Base-by-base conservation (phyloP, 1,139 yeast species). In the Arxiozyma telluris region DNA sequence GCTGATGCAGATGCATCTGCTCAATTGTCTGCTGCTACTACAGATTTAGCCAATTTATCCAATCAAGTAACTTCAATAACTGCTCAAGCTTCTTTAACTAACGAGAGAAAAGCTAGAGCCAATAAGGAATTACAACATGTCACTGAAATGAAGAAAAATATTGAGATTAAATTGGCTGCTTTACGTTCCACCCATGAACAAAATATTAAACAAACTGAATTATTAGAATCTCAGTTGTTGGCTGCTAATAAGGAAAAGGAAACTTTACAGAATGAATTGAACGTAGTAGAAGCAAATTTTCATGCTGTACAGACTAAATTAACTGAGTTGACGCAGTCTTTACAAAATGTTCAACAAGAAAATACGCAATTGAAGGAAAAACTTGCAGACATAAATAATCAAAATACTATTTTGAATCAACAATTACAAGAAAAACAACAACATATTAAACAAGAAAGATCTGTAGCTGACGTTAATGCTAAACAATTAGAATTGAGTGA, bases 31-130 rank as follows among this genome's bases (percentile, higher is more conserved):
- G 81, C 81, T 58, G 91, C 95, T 3, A 83, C 94, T 18, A 81
- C 93, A 3, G 96, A 89, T 61, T 78, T 88, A 68, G 96, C 96
- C 20, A 89, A 91, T 62, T 77, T 87, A 50, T 86, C 95, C 1
- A 88, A 85, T 64, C 96, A 91, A 72, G 83, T 89, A 57, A 83
- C 82, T 57, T 85, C 96, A 0, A 76, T 90, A 59, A 79, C 90
- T 1, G 72, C 79, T 22, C 96, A 91, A 71, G 87, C 95, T 1
- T 75, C 86, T 0, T 78, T 77, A 20, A 76, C 87, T 41, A 83
- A 82, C 58, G 86, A 82, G 41, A 87, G 84, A 71, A 84, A 89
- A 59, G 75, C 80, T 25, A 79, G 82, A 57, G 89, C 96, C 0
- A 91, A 86, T 63, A 81, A 80, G 56, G 97, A 93, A 63, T 76